Evolutionary conservation across 192 early-diverging fungal genomes (phyloP), one percentile per base, ranked within the genome.

Genomic region (Umbelopsis sp.): DNA sequence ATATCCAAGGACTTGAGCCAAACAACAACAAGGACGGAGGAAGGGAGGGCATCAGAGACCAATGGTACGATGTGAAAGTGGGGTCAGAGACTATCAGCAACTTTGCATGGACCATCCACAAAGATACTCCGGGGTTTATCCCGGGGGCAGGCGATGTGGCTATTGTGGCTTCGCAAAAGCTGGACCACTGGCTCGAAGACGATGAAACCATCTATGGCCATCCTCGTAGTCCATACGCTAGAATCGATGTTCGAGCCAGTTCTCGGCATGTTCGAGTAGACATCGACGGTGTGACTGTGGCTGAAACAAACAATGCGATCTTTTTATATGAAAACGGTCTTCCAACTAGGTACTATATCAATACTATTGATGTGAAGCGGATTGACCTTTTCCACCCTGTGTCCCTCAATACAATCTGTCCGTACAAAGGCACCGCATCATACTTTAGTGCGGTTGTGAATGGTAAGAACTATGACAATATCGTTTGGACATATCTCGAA

Each of bases 221-320:
- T 35, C 55, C 55, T 18, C 55, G 55, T n/a, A 61, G 55, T 16
- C 55, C 55, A 4, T 61, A 61, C 30, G 33, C 27, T 35, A 25
- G 55, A 35, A 61, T 61, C 3, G 55, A 61, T 61, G 55, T 61
- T 61, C 55, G 55, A 22, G 23, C 25, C 55, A 61, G 55, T 18
- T 61, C 55, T 61, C 55, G 55, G 0, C 55, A 61, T 18, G 55
- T 61, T 16, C 27, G 33, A 25, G 55, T 61, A 18, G 25, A 35
- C 16, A 61, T 61, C 18, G 55, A 61, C 30, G 55, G 55, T 15
- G 55, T 61, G 2, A 25, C 25, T 11, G 30, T 61, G 2, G 55
- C 55, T 1, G 55, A 61, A 35, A 61, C 55, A 12, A 61, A 8
- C 3, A 61, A 30, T 35, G 55, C 55, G 1, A n/a, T 61, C 2